These are phyloP conservation scores for Coniochaeta sp. DNA, from an alignment of 2,329 filamentous ascomycete genomes.

Conservation along the genomic window DNA sequence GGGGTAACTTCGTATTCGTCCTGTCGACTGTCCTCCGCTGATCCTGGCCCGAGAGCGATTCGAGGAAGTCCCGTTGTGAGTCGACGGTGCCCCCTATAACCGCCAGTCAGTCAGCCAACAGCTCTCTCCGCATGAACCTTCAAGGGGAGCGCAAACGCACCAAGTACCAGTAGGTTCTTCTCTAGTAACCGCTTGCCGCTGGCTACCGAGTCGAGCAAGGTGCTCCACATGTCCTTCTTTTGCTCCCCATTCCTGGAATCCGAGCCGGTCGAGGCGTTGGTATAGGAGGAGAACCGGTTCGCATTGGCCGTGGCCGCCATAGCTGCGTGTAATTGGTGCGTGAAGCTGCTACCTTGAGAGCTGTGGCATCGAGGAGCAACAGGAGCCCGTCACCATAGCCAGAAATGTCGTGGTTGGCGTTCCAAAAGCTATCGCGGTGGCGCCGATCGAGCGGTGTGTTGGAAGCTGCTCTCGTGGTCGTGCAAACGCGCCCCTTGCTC, in stretches of 20 bases:
- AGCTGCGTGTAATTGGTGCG: neutral
- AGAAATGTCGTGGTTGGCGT: neutral
- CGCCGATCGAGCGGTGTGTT: no score
- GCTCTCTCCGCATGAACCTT: neutral
- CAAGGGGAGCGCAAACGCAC: conserved; percentile 35
- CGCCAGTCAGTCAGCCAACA: conserved; percentile 20
- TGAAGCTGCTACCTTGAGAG: conserved; percentile 1
- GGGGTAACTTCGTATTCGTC: conserved; percentile 56
- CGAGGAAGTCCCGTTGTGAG: conserved; percentile 78
- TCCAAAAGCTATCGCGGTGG: no score
- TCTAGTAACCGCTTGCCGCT: conserved; percentile 85
- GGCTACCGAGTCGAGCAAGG: conserved; percentile 83
- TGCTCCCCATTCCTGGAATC: conserved; percentile 55
- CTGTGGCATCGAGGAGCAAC: neutral
- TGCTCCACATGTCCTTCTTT: conserved; percentile 90
- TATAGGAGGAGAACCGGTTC: conserved; percentile 54
- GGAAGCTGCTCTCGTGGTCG: no score
- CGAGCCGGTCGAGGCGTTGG: conserved; percentile 43
- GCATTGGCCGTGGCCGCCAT: conserved; percentile 27
- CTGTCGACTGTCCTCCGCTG: conserved; percentile 46
- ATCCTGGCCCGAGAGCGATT: conserved; percentile 50
- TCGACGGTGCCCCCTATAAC: conserved; percentile 68
- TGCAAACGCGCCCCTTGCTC: no score
- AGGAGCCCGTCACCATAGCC: neutral
- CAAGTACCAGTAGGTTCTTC: conserved; percentile 83